These are phyloP conservation scores for Cercospora nicotianae DNA, from an alignment of 2,329 filamentous ascomycete genomes.

Conservation along the genomic window DNA sequence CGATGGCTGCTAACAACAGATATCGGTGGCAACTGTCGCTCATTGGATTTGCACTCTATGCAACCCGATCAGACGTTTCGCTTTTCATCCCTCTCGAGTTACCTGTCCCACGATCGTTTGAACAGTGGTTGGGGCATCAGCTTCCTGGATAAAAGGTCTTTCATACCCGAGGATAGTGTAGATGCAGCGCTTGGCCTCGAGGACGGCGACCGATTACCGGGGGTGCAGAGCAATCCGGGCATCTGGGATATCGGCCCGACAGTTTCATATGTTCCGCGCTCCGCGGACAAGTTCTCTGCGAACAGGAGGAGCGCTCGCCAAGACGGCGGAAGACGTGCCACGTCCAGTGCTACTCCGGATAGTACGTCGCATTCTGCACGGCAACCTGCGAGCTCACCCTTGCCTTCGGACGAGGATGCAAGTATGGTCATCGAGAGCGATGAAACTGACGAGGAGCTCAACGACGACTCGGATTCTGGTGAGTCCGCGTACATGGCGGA, in stretches of 20 bases:
- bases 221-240: slow-evolving; percentile 15
- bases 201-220: slow-evolving; percentile 26
- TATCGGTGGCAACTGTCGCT: slow-evolving; percentile 44
- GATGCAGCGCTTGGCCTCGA: slow-evolving; percentile 31
- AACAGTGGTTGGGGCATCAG: slow-evolving; percentile 42
- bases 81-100: slow-evolving; percentile 22
- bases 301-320: neutral
- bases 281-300: slow-evolving; percentile 20
- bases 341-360: neutral
- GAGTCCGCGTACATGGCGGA: slow-evolving; percentile 11
- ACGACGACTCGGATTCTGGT: neutral
- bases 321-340: slow-evolving; percentile 4
- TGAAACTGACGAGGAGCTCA: neutral
- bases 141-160: slow-evolving; percentile 42
- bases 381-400: slow-evolving; percentile 11
- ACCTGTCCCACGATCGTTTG: slow-evolving; percentile 29
- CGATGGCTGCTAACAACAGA: slow-evolving; percentile 59
- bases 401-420: neutral
- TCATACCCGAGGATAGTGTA: slow-evolving; percentile 30
- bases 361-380: slow-evolving; percentile 3
- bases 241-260: slow-evolving; percentile 38
- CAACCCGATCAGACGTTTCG: slow-evolving; percentile 29
- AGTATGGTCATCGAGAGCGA: neutral
- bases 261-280: slow-evolving; percentile 26
- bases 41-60: slow-evolving; percentile 34